Evolutionary conservation across 1,139 yeast genomes (phyloP), one percentile per base, ranked within the genome.

Genomic region (Debaryomycetaceae sp.): DNA sequence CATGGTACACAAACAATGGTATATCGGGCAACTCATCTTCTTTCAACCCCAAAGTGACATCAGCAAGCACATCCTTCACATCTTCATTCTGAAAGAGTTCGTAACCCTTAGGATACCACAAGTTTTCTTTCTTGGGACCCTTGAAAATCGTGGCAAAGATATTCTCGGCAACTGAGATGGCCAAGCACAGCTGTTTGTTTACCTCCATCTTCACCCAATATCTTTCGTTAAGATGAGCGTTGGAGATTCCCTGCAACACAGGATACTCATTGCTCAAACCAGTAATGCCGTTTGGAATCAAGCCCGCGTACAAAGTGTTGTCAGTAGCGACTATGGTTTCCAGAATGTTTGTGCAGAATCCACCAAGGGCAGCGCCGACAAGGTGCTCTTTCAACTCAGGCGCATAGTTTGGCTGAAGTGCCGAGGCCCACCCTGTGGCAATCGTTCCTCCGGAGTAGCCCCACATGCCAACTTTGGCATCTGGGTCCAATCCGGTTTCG

Each of bases 391-490:
- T 27, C 25, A 62, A 48, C 4, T 61, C 65, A 2, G 61, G 59
- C 0, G 68, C 67, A 36, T 61, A 61, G 1, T 35, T 31, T 3
- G 63, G 62, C 32, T 55, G 62, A 19, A 56, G 36, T 3, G 48
- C 36, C 0, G 54, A 45, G 3, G 59, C 59, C 62, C 61, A 56
- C 2, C 51, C 48, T 4, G 56, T 30, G 43, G 66, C 59, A 15
- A 57, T 40, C 2, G 63, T 44, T 2, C 66, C 66, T 7, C 66
- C 66, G 4, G 64, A 56, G 37, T 60, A 61, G 0, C 68, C 68
- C 56, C 60, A 58, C 31, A 60, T 28, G 1, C 46, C 52, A 3
- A 52, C 42, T 28, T 49, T 40, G 5, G 64, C 58, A 25, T 47
- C 41, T 0, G 39, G 12, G 4, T 43, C 32, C 10, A 55, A 25